These are phyloP conservation scores for Sugiyamaella marilandica DNA, from an alignment of 805 yeast species.

Conservation along the genomic window DNA sequence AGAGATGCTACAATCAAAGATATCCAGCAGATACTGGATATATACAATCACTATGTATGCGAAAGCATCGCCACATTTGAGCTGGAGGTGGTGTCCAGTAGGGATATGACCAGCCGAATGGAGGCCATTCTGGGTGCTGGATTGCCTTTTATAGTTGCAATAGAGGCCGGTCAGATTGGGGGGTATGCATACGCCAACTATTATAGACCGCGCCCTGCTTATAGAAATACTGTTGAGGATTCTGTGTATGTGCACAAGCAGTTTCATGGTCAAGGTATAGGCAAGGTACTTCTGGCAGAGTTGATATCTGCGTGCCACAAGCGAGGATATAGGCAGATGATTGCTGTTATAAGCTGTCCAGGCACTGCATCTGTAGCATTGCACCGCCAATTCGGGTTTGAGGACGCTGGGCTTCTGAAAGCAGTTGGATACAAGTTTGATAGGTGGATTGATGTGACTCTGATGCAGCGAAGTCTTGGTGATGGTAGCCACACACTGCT, in stretches of 20 bases:
- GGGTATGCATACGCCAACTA: constrained; percentile 7
- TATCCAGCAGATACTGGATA: neutral
- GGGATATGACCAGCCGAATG: neutral
- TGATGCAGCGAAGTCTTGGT: constrained; percentile 3
- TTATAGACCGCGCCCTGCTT: constrained; percentile 6
- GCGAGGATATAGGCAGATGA: constrained; percentile 1
- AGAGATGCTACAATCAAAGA: neutral
- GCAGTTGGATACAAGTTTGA: constrained; percentile 6
- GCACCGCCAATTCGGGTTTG: constrained; percentile 4
- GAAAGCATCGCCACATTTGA: constrained; percentile 7
- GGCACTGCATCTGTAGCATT: constrained; percentile 1
- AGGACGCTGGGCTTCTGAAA: neutral
- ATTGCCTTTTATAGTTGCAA: constrained; percentile 7
- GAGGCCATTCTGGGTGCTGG: neutral
- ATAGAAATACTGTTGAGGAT: constrained; percentile 1
- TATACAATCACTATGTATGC: constrained; percentile 3
- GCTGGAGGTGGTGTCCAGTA: neutral
- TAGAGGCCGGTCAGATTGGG: neutral
- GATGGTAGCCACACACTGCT: neutral
- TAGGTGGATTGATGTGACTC: constrained; percentile 1
- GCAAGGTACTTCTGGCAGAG: neutral
- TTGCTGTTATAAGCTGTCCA: constrained; percentile 1
- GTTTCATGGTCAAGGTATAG: constrained; percentile 2
- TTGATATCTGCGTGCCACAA: neutral
- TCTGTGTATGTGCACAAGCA: constrained; percentile 2